Evolutionary conservation across 768 basidiomycete species (phyloP), one percentile per base, ranked within the genome.

Genomic region (Hypholoma fasciculare): DNA sequence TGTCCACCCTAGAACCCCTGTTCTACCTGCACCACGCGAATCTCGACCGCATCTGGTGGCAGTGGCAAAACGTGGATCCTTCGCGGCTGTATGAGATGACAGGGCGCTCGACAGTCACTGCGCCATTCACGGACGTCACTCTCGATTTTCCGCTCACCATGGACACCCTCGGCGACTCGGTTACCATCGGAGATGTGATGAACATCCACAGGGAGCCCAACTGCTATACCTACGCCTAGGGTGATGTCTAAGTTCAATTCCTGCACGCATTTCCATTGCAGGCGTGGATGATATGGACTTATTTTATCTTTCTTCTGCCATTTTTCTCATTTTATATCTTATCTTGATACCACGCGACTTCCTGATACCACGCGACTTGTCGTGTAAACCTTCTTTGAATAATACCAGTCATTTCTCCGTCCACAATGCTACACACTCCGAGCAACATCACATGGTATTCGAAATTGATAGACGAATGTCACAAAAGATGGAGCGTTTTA

Each of bases 11-110:
- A 59, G 61, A 59, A 17, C 58, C 61, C 17, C 39, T 77, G 11
- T 76, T 76, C 63, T 75, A 73, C 58, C 61, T 75, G 8, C 74
- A 76, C 57, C 74, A 77, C 53, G 68, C 71, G 3, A 73, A 73
- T 50, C 60, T 77, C 26, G 74, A 76, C 47, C 67, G 74, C 13
- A 63, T 77, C 3, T 78, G 76, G 76, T 75, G 74, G 76, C 30
- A 59, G 5, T 79, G 78, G 78, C 76, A 76, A 47, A 58, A 61
- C 17, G 54, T 61, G 27, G 5, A 20, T 16, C 47, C 50, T 2
- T 60, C 56, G 3, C 69, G 73, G 23, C 52, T 77, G 23, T 68
- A 68, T 27, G 73, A 73, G 14, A 67, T 78, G 6, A 72, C 74
- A 3, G 76, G 76, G n/a, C 69, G 68, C 7, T 64, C 73, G 14